Conservation (phyloP, 2,329 filamentous ascomycete species). For the Calonectria pteridis region DNA sequence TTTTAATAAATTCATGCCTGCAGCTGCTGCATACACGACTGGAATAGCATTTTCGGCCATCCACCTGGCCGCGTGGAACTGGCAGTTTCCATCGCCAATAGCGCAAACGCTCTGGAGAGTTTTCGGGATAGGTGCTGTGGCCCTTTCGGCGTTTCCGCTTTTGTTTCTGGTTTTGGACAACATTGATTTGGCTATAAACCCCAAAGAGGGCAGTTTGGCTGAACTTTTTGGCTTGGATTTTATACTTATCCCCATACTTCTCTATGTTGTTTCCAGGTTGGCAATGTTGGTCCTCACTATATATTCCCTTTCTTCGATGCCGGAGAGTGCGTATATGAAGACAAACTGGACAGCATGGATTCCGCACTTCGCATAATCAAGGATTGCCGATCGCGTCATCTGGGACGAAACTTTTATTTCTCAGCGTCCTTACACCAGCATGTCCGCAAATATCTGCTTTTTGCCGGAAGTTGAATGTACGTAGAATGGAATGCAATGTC, state of each 20-base stretch:
- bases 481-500: no score
- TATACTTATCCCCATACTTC: no score
- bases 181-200: no score
- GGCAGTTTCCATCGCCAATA: neutral
- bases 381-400: no score
- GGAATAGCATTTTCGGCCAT: neutral
- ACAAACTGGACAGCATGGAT: neutral
- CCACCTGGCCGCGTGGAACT: slow-evolving; percentile 4
- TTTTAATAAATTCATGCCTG: neutral
- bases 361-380: neutral
- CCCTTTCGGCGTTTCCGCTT: neutral
- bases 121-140: neutral
- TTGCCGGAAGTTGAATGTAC: no score
- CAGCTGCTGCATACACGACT: neutral
- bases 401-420: no score
- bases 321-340: neutral
- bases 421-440: no score
- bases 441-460: no score
- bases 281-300: neutral
- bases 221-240: no score
- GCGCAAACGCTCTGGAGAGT: neutral
- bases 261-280: neutral
- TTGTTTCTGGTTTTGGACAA: neutral
- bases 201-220: no score
- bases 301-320: neutral